A percentile compares a stretch with the other conserved stretches of the same genome.
These are phyloP conservation scores for Jackrogersella minutella DNA, from an alignment of 495 filamentous ascomycete genomes.

Conservation along the genomic window DNA sequence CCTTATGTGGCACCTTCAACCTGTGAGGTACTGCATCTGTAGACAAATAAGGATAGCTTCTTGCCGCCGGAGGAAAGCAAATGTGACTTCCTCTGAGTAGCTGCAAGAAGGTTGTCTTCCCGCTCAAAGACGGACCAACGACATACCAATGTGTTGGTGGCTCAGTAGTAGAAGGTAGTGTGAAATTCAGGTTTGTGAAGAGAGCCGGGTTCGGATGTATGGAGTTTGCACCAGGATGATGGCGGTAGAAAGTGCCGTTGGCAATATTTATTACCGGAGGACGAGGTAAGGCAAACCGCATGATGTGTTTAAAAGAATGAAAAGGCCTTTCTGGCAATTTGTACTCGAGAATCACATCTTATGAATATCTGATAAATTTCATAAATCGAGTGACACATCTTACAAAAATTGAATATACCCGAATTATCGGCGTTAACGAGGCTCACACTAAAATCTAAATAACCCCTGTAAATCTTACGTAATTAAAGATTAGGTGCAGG, in stretches of 20 bases:
- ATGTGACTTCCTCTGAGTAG: slow-evolving; percentile 77
- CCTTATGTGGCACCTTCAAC: slow-evolving; percentile 64
- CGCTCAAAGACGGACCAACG: slow-evolving; percentile 72
- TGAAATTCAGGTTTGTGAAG: slow-evolving; percentile 72
- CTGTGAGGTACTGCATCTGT: slow-evolving; percentile 64
- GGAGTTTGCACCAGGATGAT: slow-evolving; percentile 66
- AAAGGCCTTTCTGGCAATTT: neutral
- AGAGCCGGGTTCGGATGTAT: slow-evolving; percentile 66
- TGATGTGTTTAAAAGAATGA: slow-evolving; percentile 41
- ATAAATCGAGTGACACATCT: neutral
- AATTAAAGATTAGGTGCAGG: slow-evolving; percentile 19
- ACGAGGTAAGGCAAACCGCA: slow-evolving; percentile 44
- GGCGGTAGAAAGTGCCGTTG: slow-evolving; percentile 82
- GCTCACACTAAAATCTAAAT: slow-evolving; percentile 4
- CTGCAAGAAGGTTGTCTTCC: slow-evolving; percentile 79
- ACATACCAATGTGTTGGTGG: slow-evolving; percentile 73
- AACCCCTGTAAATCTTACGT: slow-evolving; percentile 19
- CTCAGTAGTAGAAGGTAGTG: slow-evolving; percentile 60
- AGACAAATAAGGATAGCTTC: slow-evolving; percentile 78
- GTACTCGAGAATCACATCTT: slow-evolving; percentile 6
- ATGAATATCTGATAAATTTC: neutral
- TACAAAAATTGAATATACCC: slow-evolving; percentile 10
- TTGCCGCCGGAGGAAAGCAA: slow-evolving; percentile 73
- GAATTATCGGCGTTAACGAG: slow-evolving; percentile 29
- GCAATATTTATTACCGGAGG: slow-evolving; percentile 74